phyloP scores from a whole-genome alignment of 495 filamentous ascomycete species.

The Daldinia grandis region DNA sequence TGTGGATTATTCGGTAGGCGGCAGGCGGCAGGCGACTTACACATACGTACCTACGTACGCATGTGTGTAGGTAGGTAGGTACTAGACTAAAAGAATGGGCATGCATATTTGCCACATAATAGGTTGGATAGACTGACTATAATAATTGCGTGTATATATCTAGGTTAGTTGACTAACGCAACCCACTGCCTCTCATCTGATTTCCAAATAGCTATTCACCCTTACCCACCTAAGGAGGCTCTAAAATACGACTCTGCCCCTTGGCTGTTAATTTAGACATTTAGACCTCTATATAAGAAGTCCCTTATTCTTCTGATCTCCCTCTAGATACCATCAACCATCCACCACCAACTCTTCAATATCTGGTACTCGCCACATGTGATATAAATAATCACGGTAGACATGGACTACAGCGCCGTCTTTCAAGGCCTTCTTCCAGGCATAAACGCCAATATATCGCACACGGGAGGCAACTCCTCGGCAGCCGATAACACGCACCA shows the following conservation, averaged over 20 bases:
- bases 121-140: background rate
- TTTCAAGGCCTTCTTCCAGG: constrained; percentile 7
- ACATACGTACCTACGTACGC: background rate
- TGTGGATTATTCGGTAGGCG: background rate
- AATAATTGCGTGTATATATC: background rate
- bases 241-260: no score
- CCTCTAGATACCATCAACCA: background rate
- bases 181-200: no score
- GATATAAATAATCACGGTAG: background rate
- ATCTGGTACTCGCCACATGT: background rate
- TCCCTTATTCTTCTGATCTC: background rate
- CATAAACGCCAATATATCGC: constrained; percentile 13
- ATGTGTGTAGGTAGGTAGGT: background rate
- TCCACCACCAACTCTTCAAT: background rate
- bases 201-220: no score
- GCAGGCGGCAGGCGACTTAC: background rate
- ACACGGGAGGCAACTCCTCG: background rate
- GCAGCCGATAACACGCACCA: constrained; percentile 4
- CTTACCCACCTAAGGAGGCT: no score
- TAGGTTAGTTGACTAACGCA: no score
- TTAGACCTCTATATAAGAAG: background rate
- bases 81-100: background rate
- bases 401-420: constrained; percentile 21
- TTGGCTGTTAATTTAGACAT: no score
- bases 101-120: constrained; percentile 1